Percentiles rank a stretch among this genome's conserved stretches.
phyloP scores from a whole-genome alignment of 1,139 yeast species.

The Sugiyamaella grinbergsii region DNA sequence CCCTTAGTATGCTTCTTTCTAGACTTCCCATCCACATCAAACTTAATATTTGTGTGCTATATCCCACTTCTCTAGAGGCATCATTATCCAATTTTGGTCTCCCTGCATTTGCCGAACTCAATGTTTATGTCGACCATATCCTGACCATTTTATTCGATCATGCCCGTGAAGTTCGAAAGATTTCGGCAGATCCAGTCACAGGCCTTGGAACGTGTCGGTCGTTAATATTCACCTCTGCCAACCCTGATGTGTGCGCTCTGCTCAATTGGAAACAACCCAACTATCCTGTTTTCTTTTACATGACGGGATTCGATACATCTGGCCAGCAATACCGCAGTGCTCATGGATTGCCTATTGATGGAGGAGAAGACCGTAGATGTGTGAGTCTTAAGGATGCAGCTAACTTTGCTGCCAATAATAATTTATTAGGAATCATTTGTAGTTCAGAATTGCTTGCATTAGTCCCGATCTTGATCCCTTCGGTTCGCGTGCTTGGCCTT shows the following conservation, averaged over 20 bases:
- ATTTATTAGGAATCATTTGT: slow-evolving; percentile 78
- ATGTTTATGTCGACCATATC: slow-evolving; percentile 73
- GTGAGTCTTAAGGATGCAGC: slow-evolving; percentile 63
- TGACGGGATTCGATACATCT: slow-evolving; percentile 52
- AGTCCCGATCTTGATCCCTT: slow-evolving; percentile 74
- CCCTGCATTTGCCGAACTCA: slow-evolving; percentile 52
- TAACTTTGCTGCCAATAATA: slow-evolving; percentile 76
- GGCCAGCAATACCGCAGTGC: slow-evolving; percentile 41
- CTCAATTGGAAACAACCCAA: slow-evolving; percentile 98
- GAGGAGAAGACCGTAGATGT: slow-evolving; percentile 48
- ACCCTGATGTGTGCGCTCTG: slow-evolving; percentile 86
- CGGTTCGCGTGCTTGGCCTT: slow-evolving; percentile 78
- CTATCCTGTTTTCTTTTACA: slow-evolving; percentile 86
- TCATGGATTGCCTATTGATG: slow-evolving; percentile 40
- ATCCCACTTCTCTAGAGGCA: slow-evolving; percentile 74
- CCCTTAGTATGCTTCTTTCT: slow-evolving; percentile 62
- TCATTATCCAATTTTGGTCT: slow-evolving; percentile 51
- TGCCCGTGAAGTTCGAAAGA: slow-evolving; percentile 48
- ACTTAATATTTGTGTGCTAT: slow-evolving; percentile 74
- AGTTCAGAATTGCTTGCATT: slow-evolving; percentile 69
- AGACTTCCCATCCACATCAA: slow-evolving; percentile 61
- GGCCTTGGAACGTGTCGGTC: slow-evolving; percentile 50
- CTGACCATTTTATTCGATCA: slow-evolving; percentile 75
- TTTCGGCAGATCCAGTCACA: slow-evolving; percentile 26
- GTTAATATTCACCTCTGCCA: slow-evolving; percentile 79